phyloP scores from a whole-genome alignment of 2,329 filamentous ascomycete genomes.

The Aspergillus fumigatiaffinis region DNA sequence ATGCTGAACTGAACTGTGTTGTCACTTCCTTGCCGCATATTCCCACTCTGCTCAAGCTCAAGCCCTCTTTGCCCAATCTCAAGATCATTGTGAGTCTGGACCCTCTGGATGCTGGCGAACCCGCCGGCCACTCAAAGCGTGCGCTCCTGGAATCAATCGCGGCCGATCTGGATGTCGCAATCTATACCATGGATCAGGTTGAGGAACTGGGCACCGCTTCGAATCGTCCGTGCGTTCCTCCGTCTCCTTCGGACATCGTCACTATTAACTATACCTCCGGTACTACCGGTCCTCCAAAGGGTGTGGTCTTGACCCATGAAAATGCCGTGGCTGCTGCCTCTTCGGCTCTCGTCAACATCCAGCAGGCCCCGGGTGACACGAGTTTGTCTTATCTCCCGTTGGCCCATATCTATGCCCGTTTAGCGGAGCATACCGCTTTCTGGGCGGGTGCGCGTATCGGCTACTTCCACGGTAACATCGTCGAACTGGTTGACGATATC shows the following conservation, averaged over 20 bases:
- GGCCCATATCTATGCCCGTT: conserved; percentile 88
- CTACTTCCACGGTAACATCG: conserved; percentile 90
- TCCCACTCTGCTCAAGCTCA: conserved; percentile 74
- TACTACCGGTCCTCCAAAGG: conserved; percentile 62
- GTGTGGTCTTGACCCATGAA: conserved; percentile 68
- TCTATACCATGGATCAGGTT: conserved; percentile 76
- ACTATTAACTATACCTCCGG: conserved; percentile 70
- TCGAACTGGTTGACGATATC: conserved; percentile 83
- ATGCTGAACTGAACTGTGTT: conserved; percentile 71
- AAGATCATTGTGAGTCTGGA: conserved; percentile 89
- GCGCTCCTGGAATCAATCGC: conserved; percentile 74
- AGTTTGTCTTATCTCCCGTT: conserved; percentile 85
- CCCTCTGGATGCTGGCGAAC: conserved; percentile 74
- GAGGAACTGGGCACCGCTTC: conserved; percentile 73
- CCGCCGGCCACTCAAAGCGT: conserved; percentile 71
- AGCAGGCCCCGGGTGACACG: conserved; percentile 57
- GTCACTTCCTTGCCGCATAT: conserved; percentile 78
- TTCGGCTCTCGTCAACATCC: conserved; percentile 53
- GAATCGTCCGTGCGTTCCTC: conserved; percentile 66
- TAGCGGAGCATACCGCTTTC: conserved; percentile 73
- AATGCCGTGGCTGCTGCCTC: conserved; percentile 73
- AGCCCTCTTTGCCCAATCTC: conserved; percentile 69
- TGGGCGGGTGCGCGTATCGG: conserved; percentile 72
- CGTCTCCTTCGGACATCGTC: conserved; percentile 69
- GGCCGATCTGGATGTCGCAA: conserved; percentile 65